A percentile compares a stretch with the other conserved stretches of the same genome.
Conservation (phyloP, 2,329 filamentous ascomycete genomes). For the Xylaria sp. region DNA sequence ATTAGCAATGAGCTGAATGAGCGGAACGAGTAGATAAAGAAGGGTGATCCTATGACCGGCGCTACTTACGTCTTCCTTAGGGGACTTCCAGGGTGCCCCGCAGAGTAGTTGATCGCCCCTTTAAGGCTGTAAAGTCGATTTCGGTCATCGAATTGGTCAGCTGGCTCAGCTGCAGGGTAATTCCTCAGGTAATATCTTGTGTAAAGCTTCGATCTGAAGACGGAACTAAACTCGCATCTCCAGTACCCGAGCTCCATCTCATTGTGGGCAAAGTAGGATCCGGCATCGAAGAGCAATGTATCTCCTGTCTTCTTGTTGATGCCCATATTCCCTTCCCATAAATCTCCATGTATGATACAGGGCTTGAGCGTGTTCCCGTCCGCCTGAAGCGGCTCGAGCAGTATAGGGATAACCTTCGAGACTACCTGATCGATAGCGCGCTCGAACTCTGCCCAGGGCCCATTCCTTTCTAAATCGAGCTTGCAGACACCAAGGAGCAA, state of each 20-base stretch:
- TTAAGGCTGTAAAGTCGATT: conserved; percentile 1
- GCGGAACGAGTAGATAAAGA: no score
- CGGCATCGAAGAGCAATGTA: conserved; percentile 2
- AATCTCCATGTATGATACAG: conserved; percentile 12
- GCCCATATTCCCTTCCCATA: conserved; percentile 9
- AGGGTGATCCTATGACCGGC: no score
- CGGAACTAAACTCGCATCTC: background rate
- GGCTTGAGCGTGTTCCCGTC: conserved; percentile 35
- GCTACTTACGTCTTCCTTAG: background rate
- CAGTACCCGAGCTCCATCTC: conserved; percentile 8
- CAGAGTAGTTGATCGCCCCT: background rate
- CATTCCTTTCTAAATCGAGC: conserved; percentile 40
- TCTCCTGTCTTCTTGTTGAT: conserved; percentile 6
- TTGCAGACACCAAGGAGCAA: conserved; percentile 40
- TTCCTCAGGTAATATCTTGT: background rate
- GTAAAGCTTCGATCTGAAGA: background rate
- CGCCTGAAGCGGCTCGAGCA: conserved; percentile 31
- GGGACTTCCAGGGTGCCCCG: background rate
- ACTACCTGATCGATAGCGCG: conserved; percentile 14
- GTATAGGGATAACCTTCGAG: conserved; percentile 31
- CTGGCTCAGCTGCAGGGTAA: background rate
- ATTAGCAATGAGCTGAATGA: no score
- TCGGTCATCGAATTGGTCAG: background rate
- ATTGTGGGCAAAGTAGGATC: conserved; percentile 13
- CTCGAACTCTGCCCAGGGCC: conserved; percentile 41